Base-by-base conservation (phyloP, 768 basidiomycete species). In the Boletus sp. region DNA sequence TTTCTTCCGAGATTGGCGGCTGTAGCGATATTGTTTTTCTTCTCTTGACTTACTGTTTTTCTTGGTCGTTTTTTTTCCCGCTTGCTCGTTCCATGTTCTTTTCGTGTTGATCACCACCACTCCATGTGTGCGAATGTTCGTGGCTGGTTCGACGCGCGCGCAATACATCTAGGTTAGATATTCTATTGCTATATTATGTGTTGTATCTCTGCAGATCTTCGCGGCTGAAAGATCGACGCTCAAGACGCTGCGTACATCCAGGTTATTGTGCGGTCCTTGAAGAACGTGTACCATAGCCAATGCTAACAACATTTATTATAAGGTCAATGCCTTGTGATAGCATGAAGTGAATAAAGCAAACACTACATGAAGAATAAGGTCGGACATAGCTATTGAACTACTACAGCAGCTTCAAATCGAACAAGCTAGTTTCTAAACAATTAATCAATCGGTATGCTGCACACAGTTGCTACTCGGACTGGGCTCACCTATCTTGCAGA, bases 1-100 rank as follows among this genome's bases (percentile, higher is more conserved):
- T 37, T 86, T 80, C 70, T 93, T 93, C 74, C 77, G 74, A 56
- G 86, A 87, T 42, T 91, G 89, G 89, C 79, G 84, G 50, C 30
- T 87, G 68, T 84, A 69, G 64, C 39, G 36, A 54, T 61, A 24
- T 55, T 42, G 24, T 33, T 17, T 8, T 7, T 28, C 24, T 24
- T 17, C 3, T 41, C 5, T 54, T 15, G 20, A 11, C 18, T 44
- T 44, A 24, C 42, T 33, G 24, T 24, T 15, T 45, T 54, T 39
- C 20, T 55, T 37, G 47, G 4, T 53, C 15, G n/a, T n/a, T n/a
- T 49, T 17, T 47, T 54, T n/a, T n/a, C 10, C 14, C 5, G 12
- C 7, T 11, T 37, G 12, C 15, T 10, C 6, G 6, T 15, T 37
- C 9, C 15, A 9, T 8, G 15, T 41, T 41, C 51, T 17, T 55